Base-by-base conservation (phyloP, 1,284 basidiomycete species). In the Mycena citricolor region DNA sequence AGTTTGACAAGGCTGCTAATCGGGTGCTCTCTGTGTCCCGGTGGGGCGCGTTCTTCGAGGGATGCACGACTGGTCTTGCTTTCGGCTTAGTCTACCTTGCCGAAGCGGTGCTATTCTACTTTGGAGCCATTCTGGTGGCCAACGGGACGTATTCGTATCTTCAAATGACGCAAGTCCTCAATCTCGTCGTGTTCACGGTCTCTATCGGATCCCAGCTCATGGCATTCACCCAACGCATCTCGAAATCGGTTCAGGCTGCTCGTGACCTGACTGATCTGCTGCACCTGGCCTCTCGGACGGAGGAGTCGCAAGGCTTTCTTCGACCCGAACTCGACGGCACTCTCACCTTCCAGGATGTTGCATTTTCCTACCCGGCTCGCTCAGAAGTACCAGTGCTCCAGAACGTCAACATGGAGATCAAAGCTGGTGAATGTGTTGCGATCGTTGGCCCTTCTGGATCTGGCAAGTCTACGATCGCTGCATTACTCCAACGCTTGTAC, bases 151-250 rank as follows among this genome's bases (percentile, higher is more conserved):
- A 89, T 64, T 73, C 77, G 19, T 90, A 88, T 58, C 67, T 77
- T 41, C 72, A 77, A 41, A 85, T 91, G 80, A 71, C 90, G 36
- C 74, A 86, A 64, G 81, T 84, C 16, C 79, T 90, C 58, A 81
- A 88, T 44, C 71, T 92, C 38, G 79, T 92, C 48, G 75, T 91
- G 31, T 91, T 93, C 68, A 81, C 83, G 8, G 76, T 92, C 47
- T 85, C 86, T 8, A 89, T 90, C 54, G 83, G 85, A 5, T 76
- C 81, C 16, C 82, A 85, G 59, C 72, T 86, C 55, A 76, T 90
- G 69, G 69, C 76, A 11, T 88, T 86, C 63, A n/a, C 84, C 21
- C 77, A 83, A 38, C 77, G 43, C 11, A 53, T 53, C 25, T 40
- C 47, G 32, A 49, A 49, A 21, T 36, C 44, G 19, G 33, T 49